Conservation (phyloP, 1,139 yeast genomes). For the Candida sojae region DNA sequence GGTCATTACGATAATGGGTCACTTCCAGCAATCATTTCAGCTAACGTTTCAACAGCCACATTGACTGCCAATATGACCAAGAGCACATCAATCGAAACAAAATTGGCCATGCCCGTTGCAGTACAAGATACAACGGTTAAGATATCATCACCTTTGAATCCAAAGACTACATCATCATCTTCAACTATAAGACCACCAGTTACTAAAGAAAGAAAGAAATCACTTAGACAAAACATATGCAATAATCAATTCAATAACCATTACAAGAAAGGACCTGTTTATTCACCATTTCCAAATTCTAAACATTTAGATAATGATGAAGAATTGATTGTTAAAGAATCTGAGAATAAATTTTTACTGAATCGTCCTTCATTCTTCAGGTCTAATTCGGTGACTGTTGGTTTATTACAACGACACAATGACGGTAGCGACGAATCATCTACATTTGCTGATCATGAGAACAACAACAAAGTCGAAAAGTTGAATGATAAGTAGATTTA, state of each 20-base stretch:
- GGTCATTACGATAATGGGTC: neutral
- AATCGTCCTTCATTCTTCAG: slow-evolving; percentile 33
- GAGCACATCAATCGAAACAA: neutral
- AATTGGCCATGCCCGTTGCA: neutral
- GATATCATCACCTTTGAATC: slow-evolving; percentile 5
- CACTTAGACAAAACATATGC: slow-evolving; percentile 14
- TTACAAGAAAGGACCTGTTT: slow-evolving; percentile 44
- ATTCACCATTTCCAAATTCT: slow-evolving; percentile 42
- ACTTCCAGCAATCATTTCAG: slow-evolving; percentile 17
- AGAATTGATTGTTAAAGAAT: slow-evolving; percentile 25
- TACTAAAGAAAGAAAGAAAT: neutral
- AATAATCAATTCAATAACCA: slow-evolving; percentile 43
- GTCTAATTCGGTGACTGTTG: slow-evolving; percentile 46
- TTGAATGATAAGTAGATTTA: neutral
- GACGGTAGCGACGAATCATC: neutral
- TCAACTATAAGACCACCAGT: neutral
- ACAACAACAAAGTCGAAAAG: neutral
- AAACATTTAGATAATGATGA: slow-evolving; percentile 40
- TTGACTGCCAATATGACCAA: slow-evolving; percentile 17
- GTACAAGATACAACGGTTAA: neutral
- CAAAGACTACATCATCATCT: neutral
- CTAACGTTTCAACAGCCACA: slow-evolving; percentile 24
- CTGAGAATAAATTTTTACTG: slow-evolving; percentile 20
- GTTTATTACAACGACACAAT: slow-evolving; percentile 29
- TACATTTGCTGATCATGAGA: neutral